Conservation (phyloP, 73 alveolate species). For the Stentor coeruleus region DNA sequence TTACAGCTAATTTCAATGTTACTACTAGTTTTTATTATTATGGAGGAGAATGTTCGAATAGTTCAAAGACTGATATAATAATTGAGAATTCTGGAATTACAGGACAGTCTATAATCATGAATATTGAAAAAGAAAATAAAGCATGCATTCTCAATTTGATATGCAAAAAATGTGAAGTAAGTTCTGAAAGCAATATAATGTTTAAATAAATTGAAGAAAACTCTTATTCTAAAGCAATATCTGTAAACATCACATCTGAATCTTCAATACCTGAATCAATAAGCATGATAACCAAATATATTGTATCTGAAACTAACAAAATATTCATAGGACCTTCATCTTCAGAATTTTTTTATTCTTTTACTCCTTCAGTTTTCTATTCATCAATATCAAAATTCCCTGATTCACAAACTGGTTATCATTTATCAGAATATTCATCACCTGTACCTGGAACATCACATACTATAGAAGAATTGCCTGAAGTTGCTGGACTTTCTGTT, state of each 20-base stretch:
- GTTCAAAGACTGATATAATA: too few relatives aligned
- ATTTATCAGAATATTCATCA: background rate
- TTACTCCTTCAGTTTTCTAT: background rate
- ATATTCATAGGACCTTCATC: background rate
- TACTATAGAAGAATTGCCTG: slow-evolving; percentile 3
- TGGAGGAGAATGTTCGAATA: background rate
- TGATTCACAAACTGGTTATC: background rate
- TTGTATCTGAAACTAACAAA: background rate
- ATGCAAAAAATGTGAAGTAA: background rate
- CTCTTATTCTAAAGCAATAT: background rate
- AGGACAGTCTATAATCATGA: background rate
- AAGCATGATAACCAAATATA: background rate
- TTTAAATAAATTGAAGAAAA: background rate
- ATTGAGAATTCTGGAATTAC: background rate
- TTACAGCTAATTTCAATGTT: background rate
- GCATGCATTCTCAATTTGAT: background rate
- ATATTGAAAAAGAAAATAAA: background rate
- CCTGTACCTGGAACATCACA: background rate
- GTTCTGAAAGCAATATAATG: background rate
- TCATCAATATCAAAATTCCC: background rate
- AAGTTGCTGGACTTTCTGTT: background rate
- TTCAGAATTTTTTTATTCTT: background rate
- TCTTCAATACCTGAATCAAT: slow-evolving; percentile 22
- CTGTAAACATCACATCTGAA: background rate
- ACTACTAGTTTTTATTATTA: background rate